Conservation (phyloP, 306 rosid species). For the Lathyrus sativus region DNA sequence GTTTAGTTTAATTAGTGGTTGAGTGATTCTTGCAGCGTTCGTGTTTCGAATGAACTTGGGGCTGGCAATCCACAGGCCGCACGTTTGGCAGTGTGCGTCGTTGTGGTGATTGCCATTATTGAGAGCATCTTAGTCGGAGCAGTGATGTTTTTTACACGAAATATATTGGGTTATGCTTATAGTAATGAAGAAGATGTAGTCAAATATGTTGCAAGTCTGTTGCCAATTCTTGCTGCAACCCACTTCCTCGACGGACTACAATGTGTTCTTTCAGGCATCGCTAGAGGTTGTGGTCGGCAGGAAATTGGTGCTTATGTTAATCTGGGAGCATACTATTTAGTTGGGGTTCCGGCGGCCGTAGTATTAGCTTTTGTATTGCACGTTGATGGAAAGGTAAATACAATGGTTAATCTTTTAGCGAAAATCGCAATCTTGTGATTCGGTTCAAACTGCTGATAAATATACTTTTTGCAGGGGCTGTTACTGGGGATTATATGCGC, state of each 20-base stretch:
- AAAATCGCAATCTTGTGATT: not conserved
- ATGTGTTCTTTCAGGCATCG: constrained; percentile 78
- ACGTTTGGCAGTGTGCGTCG: constrained; percentile 42
- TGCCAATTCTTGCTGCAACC: constrained; percentile 70
- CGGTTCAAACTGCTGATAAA: not conserved
- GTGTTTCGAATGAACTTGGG: constrained; percentile 49
- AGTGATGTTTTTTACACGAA: constrained; percentile 56
- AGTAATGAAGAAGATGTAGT: constrained; percentile 65
- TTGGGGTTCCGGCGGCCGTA: constrained; percentile 66
- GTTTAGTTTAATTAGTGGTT: not conserved
- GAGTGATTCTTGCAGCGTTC: constrained; percentile 50
- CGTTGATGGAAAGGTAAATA: constrained; percentile 67
- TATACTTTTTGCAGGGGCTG: not conserved
- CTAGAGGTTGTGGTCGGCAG: constrained; percentile 93
- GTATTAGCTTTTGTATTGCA: constrained; percentile 62
- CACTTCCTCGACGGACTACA: constrained; percentile 74
- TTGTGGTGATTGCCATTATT: constrained; percentile 35
- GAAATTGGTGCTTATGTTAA: constrained; percentile 77
- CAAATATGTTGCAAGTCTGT: constrained; percentile 56
- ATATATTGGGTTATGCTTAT: constrained; percentile 74
- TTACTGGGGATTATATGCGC: not conserved
- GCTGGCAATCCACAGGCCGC: constrained; percentile 45
- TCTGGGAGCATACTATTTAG: constrained; percentile 69
- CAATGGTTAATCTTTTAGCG: not conserved
- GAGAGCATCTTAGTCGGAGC: constrained; percentile 47